Evolutionary conservation across 2,329 filamentous ascomycete species (phyloP).

Genomic region (Fusarium cyanostomum): DNA sequence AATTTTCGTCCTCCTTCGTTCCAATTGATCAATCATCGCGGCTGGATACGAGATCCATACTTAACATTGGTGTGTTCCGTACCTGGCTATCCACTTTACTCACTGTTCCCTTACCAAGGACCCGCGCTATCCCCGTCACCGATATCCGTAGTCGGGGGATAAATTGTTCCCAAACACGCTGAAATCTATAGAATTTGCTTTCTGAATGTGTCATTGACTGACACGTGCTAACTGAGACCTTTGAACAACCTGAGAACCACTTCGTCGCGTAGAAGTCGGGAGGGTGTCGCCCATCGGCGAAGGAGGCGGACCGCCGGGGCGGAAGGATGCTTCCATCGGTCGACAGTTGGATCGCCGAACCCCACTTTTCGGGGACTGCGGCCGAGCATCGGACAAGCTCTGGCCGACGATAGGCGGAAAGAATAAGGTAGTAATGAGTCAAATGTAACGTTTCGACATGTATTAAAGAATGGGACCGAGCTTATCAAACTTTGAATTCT

Average conservation of each 20-base stretch:
- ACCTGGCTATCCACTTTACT: constrained; percentile 14
- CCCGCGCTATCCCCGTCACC: not conserved
- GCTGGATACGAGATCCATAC: not conserved
- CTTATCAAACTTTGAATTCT: not conserved
- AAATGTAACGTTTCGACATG: not conserved
- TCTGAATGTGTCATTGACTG: not conserved
- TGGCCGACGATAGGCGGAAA: not conserved
- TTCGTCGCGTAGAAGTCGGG: not conserved
- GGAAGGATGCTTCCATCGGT: constrained; percentile 33
- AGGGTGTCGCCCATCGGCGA: not conserved
- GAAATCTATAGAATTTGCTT: not conserved
- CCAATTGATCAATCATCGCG: constrained; percentile 19
- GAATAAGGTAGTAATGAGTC: not conserved
- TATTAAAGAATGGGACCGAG: not conserved
- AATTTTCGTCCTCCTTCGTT: constrained; percentile 4
- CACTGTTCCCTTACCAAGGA: constrained; percentile 3
- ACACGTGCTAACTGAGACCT: not conserved
- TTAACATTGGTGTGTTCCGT: constrained; percentile 1
- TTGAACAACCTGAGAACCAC: too few relatives aligned
- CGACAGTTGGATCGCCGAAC: not conserved
- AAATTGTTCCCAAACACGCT: not conserved
- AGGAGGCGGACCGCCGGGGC: constrained; percentile 4
- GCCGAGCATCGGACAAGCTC: constrained; percentile 5
- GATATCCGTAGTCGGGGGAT: constrained; percentile 3
- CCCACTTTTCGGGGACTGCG: constrained; percentile 26